phyloP scores from a whole-genome alignment of 805 yeast genomes.

The Teunomyces cretensis region DNA sequence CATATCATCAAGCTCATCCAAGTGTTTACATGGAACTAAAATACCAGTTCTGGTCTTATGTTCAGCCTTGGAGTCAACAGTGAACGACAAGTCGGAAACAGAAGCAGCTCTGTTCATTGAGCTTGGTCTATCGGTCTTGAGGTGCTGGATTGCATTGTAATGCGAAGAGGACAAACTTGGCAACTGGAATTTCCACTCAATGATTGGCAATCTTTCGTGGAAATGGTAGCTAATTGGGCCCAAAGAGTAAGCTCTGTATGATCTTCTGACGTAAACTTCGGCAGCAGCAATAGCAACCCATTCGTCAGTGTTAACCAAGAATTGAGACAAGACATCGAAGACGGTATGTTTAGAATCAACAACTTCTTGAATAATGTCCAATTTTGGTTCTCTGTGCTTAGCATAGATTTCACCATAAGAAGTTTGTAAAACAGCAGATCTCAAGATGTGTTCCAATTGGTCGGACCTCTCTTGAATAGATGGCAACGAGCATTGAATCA shows the following conservation, averaged over 20 bases:
- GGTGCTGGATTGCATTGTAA: constrained; percentile 64
- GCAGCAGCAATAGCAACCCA: constrained; percentile 95
- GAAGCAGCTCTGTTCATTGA: constrained; percentile 82
- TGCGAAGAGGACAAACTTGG: constrained; percentile 73
- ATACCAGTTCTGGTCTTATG: constrained; percentile 82
- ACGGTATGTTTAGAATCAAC: constrained; percentile 96
- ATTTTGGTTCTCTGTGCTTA: constrained; percentile 78
- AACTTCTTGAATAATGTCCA: constrained; percentile 80
- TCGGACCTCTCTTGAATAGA: constrained; percentile 94
- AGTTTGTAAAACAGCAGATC: constrained; percentile 86
- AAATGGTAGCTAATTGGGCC: constrained; percentile 67
- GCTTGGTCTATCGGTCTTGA: constrained; percentile 39
- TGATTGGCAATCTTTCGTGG: constrained; percentile 59
- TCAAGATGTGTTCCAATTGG: constrained; percentile 93
- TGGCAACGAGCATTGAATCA: constrained; percentile 95
- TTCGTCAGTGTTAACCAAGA: constrained; percentile 77
- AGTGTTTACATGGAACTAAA: constrained; percentile 72
- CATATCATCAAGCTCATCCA: constrained; percentile 89
- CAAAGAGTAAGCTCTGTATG: constrained; percentile 93
- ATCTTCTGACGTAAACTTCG: constrained; percentile 94
- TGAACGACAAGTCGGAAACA: constrained; percentile 86
- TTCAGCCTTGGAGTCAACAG: constrained; percentile 66
- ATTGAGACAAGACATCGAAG: constrained; percentile 92
- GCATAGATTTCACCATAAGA: constrained; percentile 81
- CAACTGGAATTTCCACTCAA: constrained; percentile 86